A percentile compares a stretch with the other conserved stretches of the same genome.
These are phyloP conservation scores for Neofusicoccum ribis DNA, from an alignment of 2,329 filamentous ascomycete genomes.

Conservation along the genomic window DNA sequence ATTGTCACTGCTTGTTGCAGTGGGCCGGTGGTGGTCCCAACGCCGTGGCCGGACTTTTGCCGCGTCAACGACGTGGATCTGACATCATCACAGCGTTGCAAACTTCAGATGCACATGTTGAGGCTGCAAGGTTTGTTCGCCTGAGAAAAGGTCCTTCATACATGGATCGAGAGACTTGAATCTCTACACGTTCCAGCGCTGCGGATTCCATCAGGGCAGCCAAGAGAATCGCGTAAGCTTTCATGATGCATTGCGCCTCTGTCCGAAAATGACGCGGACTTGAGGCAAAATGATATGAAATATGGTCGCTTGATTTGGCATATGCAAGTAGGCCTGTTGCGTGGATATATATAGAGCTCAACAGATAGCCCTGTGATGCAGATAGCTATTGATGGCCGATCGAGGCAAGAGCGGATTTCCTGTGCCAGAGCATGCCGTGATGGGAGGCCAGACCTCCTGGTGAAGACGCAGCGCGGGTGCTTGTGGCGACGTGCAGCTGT, in stretches of 20 bases:
- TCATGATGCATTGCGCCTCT: not conserved
- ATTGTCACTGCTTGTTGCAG: not conserved
- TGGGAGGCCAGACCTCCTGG: not conserved
- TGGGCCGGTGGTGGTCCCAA: not conserved
- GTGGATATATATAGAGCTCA: not conserved
- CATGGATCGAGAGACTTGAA: not conserved
- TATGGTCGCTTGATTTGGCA: not conserved
- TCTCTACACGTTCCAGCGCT: not conserved
- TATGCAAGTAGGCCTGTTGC: not conserved
- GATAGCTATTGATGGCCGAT: not conserved
- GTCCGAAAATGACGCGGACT: constrained; percentile 2
- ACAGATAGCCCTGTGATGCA: not conserved
- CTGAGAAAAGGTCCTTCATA: not conserved
- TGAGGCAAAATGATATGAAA: not conserved
- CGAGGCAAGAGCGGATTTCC: not conserved
- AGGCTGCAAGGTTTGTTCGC: not conserved
- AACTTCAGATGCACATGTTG: not conserved
- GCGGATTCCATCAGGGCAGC: not conserved
- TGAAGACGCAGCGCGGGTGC: not conserved
- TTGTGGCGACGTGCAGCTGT: not conserved
- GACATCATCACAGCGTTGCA: constrained; percentile 10
- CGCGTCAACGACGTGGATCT: not conserved
- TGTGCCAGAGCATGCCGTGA: not conserved
- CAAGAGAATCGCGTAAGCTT: not conserved
- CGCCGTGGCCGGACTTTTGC: not conserved